These are phyloP conservation scores for Circinella umbellata DNA, from an alignment of 371 early-diverging fungal genomes.

Conservation along the genomic window DNA sequence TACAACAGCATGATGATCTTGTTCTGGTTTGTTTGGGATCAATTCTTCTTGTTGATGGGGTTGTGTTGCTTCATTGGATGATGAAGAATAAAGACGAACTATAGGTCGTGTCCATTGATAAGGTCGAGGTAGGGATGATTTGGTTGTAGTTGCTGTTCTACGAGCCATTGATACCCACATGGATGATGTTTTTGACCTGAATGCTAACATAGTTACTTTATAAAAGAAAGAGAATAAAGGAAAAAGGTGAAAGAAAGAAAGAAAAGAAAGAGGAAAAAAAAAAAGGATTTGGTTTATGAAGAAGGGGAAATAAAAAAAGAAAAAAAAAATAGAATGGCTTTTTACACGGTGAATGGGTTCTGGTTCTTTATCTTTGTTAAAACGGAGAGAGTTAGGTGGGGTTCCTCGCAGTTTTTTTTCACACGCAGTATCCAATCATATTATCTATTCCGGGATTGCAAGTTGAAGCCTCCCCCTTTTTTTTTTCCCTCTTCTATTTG, in stretches of 20 bases:
- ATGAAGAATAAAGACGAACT: conserved; percentile 16
- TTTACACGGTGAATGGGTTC: conserved; percentile 7
- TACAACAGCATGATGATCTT: conserved; percentile 84
- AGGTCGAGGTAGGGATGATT: neutral
- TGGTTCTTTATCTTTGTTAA: neutral
- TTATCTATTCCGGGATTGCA: neutral
- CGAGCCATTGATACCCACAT: neutral
- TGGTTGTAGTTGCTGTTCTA: neutral
- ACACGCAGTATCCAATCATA: conserved; percentile 27
- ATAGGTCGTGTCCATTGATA: neutral
- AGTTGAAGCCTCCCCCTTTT: neutral
- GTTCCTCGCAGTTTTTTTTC: conserved; percentile 10
- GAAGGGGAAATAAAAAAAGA: conserved; percentile 1
- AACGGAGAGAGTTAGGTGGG: neutral
- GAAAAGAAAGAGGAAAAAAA: conserved; percentile 5
- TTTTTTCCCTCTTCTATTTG: too few species aligned
- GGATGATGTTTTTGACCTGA: conserved; percentile 7
- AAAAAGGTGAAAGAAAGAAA: conserved; percentile 3
- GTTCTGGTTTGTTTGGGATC: neutral
- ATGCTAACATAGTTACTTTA: conserved; percentile 4
- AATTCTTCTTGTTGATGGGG: neutral
- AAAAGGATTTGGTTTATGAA: neutral
- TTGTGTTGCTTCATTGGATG: conserved; percentile 4
- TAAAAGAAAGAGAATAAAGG: neutral
- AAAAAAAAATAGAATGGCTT: neutral